Conservation (phyloP, 371 early-diverging fungal genomes). For the Mortierella sp. region DNA sequence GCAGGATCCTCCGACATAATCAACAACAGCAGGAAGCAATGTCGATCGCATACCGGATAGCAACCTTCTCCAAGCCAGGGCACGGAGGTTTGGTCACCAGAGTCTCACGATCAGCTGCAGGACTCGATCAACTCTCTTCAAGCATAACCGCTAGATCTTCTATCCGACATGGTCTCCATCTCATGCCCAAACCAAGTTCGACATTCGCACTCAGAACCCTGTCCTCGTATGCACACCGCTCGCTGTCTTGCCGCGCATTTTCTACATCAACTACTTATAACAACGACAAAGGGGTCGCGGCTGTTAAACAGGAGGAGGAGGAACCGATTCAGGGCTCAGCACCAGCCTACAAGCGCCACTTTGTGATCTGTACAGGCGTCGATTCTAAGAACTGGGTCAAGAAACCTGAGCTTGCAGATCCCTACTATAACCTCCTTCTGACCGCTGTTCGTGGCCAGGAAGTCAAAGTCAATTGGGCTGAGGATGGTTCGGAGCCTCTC, state of each 20-base stretch:
- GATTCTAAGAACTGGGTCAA: constrained; percentile 36
- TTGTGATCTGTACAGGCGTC: constrained; percentile 47
- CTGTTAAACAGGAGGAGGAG: constrained; percentile 13
- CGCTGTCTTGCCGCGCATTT: neutral
- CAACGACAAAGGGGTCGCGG: neutral
- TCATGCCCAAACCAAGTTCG: neutral
- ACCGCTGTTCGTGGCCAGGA: constrained; percentile 46
- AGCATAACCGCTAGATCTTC: neutral
- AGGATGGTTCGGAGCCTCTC: constrained; percentile 17
- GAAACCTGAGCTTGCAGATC: constrained; percentile 54
- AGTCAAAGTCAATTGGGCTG: constrained; percentile 48
- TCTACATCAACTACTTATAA: neutral
- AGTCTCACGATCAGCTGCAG: constrained; percentile 7
- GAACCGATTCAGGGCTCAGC: constrained; percentile 50
- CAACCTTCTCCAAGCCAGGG: constrained; percentile 8
- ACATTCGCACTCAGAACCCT: neutral
- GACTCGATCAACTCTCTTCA: neutral
- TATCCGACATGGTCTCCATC: constrained; percentile 3
- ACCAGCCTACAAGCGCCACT: constrained; percentile 42
- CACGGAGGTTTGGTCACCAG: neutral
- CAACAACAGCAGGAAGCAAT: neutral
- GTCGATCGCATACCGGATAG: constrained; percentile 29
- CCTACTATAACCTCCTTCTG: constrained; percentile 40
- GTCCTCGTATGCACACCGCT: neutral
- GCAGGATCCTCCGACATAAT: neutral